These are phyloP conservation scores for Gentiana dahurica DNA, from an alignment of 257 asterid species.

Conservation along the genomic window DNA sequence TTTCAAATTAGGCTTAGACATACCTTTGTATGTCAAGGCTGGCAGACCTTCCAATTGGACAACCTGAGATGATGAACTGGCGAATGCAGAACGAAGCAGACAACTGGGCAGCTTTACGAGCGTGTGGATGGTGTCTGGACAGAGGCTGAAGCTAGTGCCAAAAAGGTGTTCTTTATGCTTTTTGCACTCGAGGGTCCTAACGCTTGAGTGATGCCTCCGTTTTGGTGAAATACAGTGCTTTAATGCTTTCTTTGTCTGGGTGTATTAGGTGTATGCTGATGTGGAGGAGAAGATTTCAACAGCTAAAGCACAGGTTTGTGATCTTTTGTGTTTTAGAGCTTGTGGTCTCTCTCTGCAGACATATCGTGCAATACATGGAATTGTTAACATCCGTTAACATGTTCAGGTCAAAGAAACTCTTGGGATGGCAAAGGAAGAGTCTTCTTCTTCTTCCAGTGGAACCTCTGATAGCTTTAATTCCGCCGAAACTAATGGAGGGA, in stretches of 20 bases:
- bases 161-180: slow-evolving; percentile 44
- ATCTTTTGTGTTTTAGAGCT: slow-evolving; percentile 10
- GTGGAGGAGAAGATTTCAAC: slow-evolving; percentile 74
- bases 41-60: slow-evolving; percentile 71
- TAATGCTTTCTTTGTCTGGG: no score
- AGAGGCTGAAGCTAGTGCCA: slow-evolving; percentile 85
- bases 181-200: not conserved
- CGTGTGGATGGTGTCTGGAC: slow-evolving; percentile 85
- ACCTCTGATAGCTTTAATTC: slow-evolving; percentile 23
- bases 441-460: slow-evolving; percentile 25
- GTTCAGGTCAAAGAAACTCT: slow-evolving; percentile 68
- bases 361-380: not conserved
- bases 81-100: slow-evolving; percentile 99
- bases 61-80: slow-evolving; percentile 95
- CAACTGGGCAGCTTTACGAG: slow-evolving; percentile 91
- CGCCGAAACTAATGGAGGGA: slow-evolving; percentile 25
- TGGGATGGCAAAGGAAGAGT: slow-evolving; percentile 61
- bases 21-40: slow-evolving; percentile 98
- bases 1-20: slow-evolving; percentile 74
- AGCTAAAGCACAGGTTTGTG: slow-evolving; percentile 80
- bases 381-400: slow-evolving; percentile 3
- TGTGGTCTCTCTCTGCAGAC: not conserved
- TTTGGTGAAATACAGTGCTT: no score
- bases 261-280: slow-evolving; percentile 56
- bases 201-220: no score